These are phyloP conservation scores for Lasiodiplodia theobromae DNA, from an alignment of 2,329 filamentous ascomycete species.

Conservation along the genomic window DNA sequence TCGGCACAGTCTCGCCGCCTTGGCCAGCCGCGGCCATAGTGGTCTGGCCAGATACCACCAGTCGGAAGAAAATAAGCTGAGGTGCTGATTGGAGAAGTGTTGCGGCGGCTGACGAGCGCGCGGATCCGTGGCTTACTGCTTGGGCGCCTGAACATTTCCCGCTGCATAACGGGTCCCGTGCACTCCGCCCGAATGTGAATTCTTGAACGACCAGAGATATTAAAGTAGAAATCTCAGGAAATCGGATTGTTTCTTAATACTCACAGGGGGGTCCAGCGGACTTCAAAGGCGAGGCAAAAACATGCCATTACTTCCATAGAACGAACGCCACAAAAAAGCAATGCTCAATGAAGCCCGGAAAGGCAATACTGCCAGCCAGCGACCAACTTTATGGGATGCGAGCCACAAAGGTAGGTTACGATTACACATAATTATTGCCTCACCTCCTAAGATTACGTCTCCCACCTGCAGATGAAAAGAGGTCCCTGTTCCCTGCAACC, in stretches of 20 bases:
- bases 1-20: not conserved
- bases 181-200: not conserved
- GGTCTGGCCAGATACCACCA: not conserved
- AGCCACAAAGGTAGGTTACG: not conserved
- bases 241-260: not conserved
- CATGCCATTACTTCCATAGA: not conserved
- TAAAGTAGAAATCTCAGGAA: not conserved
- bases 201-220: not conserved
- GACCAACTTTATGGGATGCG: not conserved
- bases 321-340: not conserved
- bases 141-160: not conserved
- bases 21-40: not conserved
- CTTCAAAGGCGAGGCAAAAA: not conserved
- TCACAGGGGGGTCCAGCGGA: not conserved
- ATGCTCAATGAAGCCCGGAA: not conserved
- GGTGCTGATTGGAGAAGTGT: not conserved
- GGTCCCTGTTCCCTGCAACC: not conserved
- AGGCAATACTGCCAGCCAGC: not conserved
- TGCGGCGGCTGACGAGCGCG: not conserved
- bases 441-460: conserved; percentile 24
- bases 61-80: not conserved
- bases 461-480: conserved; percentile 17
- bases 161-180: not conserved
- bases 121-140: not conserved
- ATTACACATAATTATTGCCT: not conserved